Evolutionary conservation across 805 yeast species (phyloP), one percentile per base, ranked within the genome.

Genomic region (Diddensiella santjacobensis): DNA sequence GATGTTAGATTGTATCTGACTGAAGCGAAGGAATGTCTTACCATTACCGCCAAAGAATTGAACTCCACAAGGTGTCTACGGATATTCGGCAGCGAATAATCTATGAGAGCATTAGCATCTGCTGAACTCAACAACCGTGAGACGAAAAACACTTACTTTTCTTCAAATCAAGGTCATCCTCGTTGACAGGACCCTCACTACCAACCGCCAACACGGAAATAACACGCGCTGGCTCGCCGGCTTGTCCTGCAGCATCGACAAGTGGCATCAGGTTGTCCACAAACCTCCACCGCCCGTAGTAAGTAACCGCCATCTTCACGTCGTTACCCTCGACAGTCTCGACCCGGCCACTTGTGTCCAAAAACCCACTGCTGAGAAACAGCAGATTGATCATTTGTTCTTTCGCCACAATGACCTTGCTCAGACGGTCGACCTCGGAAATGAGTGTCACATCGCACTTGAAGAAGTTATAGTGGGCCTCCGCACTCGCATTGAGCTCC

Each of bases 321-420:
- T 62, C 66, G 6, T 54, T 43, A 4, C 66, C 66, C 44, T 62
- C 66, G 4, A 49, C 22, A 8, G 54, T 60, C 39, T 59, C 64
- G 2, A 26, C 47, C 40, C 65, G 65, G 20, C 75, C 77, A 45
- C 66, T 69, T 40, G 70, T 40, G 13, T 49, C 45, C 19, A 50
- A 39, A 18, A 39, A 44, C 4, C 62, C 62, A 20, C 51, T 43
- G 19, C 58, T 36, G 35, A 52, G 36, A 29, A 48, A 56, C 33
- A 58, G 40, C 47, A 58, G 42, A 45, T 56, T 56, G 42, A 58
- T 42, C 40, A 52, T 52, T 17, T 39, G n/a, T 13, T 49, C 59
- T 15, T 52, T 47, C 19, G 19, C 17, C 40, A 37, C 40, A 39
- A 54, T 40, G 5, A 35, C 40, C 15, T 49, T 45, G 4, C 46